phyloP scores from a whole-genome alignment of 139 green algal genomes.

The Pleodorina starrii region DNA sequence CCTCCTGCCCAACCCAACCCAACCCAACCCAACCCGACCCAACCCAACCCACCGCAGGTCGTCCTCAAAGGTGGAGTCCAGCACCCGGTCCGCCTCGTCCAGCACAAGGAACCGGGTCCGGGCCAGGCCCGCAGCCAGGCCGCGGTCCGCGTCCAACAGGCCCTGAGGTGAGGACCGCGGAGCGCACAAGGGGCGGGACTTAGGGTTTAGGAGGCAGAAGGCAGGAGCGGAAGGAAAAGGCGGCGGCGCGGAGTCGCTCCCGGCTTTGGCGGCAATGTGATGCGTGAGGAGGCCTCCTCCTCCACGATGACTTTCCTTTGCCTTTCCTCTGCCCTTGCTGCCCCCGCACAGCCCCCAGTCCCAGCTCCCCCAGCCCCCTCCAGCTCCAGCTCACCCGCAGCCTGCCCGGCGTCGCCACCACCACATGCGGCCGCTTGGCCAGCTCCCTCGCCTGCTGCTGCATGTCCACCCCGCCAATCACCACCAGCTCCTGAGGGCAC shows the following conservation, averaged over 20 bases:
- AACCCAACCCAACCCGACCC: too few species aligned
- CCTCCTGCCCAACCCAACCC: too few species aligned
- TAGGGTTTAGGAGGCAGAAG: too few species aligned
- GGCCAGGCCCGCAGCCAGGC: constrained; percentile 58
- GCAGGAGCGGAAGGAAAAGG: background rate
- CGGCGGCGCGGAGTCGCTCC: background rate
- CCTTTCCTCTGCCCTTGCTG: too few species aligned
- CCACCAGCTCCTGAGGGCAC: constrained; percentile 71
- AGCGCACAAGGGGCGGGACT: too few species aligned
- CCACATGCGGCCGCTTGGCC: constrained; percentile 87
- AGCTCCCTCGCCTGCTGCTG: constrained; percentile 84
- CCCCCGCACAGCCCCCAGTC: background rate
- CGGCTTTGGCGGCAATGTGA: too few species aligned
- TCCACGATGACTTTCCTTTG: too few species aligned
- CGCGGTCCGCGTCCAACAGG: constrained; percentile 67
- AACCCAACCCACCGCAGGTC: constrained; percentile 67
- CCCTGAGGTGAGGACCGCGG: too few species aligned
- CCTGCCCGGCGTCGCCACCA: constrained; percentile 95
- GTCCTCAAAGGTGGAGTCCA: constrained; percentile 90
- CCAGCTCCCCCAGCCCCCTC: background rate
- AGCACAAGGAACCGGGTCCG: constrained; percentile 87
- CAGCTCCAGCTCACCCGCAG: constrained; percentile 62
- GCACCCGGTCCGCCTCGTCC: constrained; percentile 95
- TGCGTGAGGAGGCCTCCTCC: too few species aligned
- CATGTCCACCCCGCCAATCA: constrained; percentile 95